These are phyloP conservation scores for Lasiosphaeriaceae sp. DNA, from an alignment of 495 filamentous ascomycete genomes.

Conservation along the genomic window DNA sequence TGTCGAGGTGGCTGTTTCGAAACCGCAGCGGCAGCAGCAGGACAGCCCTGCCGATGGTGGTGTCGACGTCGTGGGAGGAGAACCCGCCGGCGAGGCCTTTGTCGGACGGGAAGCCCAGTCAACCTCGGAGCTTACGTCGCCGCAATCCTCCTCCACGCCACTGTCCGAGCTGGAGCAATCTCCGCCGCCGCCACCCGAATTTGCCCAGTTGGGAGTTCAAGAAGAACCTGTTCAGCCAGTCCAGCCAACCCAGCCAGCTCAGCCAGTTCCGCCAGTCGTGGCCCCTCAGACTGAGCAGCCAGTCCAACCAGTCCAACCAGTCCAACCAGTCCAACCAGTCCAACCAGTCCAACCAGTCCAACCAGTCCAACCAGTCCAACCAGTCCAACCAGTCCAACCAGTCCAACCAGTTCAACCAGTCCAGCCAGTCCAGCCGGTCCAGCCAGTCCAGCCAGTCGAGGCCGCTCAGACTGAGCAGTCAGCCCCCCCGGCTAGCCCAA, in stretches of 20 bases:
- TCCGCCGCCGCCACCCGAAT: not conserved
- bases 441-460: too few relatives aligned
- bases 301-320: not conserved
- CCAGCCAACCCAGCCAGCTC: not conserved
- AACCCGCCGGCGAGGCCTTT: not conserved
- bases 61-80: not conserved
- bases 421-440: not conserved
- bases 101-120: not conserved
- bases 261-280: not conserved
- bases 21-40: not conserved
- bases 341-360: too few relatives aligned
- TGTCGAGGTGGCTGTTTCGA: not conserved
- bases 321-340: too few relatives aligned
- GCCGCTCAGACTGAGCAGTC: not conserved
- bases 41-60: not conserved
- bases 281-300: not conserved
- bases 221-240: not conserved
- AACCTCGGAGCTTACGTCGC: slow-evolving; percentile 5
- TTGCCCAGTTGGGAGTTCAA: not conserved
- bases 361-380: too few relatives aligned
- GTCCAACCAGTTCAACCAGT: not conserved
- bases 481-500: not conserved
- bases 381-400: not conserved
- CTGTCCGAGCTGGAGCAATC: not conserved
- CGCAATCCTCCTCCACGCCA: slow-evolving; percentile 1